Conservation (phyloP, 2,329 filamentous ascomycete genomes). For the Arachnopeziza araneosa region DNA sequence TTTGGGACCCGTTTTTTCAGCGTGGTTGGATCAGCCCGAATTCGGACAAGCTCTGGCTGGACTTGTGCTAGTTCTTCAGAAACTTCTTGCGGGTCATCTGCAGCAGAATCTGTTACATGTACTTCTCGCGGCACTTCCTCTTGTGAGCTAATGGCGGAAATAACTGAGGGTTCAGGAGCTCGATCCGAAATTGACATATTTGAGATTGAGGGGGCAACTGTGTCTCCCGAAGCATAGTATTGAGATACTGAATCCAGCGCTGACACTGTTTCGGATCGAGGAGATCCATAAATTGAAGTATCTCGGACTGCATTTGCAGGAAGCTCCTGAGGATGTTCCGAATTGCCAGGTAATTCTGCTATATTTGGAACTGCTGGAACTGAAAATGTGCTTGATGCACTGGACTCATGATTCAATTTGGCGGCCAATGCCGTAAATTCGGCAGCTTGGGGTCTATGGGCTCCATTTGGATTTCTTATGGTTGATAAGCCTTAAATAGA, state of each 20-base stretch:
- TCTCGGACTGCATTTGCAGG: neutral
- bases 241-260: neutral
- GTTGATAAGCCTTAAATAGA: neutral
- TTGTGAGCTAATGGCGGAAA: neutral
- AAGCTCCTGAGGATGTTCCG: neutral
- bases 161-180: neutral
- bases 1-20: neutral
- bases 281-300: neutral
- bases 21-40: neutral
- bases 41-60: neutral
- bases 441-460: neutral
- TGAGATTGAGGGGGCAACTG: neutral
- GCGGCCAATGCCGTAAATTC: neutral
- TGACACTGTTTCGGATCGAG: neutral
- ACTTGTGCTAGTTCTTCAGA: neutral
- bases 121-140: neutral
- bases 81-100: neutral
- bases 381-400: neutral
- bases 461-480: neutral
- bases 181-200: constrained; percentile 1
- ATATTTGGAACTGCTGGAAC: neutral
- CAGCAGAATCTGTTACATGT: neutral
- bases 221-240: neutral
- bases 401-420: neutral
- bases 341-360: neutral